phyloP scores from a whole-genome alignment of 345 rosid species.

The Heritiera littoralis region DNA sequence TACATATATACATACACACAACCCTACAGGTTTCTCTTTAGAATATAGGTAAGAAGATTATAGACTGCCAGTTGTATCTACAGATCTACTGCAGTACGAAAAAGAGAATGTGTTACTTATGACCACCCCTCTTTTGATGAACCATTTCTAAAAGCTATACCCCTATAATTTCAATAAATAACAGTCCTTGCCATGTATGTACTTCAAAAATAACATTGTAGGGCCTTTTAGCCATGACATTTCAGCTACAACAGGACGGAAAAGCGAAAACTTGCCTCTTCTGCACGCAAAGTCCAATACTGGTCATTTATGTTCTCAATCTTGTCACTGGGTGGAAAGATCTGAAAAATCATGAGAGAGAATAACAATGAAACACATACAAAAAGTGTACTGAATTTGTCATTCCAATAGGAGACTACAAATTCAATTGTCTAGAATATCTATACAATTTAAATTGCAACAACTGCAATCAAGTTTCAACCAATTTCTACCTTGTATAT shows the following conservation, averaged over 20 bases:
- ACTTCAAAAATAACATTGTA: not conserved
- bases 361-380: constrained; percentile 10
- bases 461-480: constrained; percentile 9
- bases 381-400: not conserved
- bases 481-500: constrained; percentile 72
- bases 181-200: not conserved
- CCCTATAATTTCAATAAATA: not conserved
- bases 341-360: constrained; percentile 46
- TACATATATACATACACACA: not conserved
- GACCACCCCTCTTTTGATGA: not conserved
- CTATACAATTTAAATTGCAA: not conserved
- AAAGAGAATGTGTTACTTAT: not conserved
- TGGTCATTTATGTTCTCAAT: constrained; percentile 98
- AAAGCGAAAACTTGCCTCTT: constrained; percentile 61
- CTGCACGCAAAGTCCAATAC: constrained; percentile 96
- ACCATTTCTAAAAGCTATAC: not conserved
- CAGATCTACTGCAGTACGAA: not conserved
- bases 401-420: not conserved
- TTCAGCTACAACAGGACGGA: not conserved
- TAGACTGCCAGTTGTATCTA: not conserved
- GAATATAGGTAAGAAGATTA: not conserved
- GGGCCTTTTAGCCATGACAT: not conserved
- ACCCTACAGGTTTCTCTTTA: not conserved
- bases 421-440: not conserved
- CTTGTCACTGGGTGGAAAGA: constrained; percentile 73